Conservation (phyloP, 257 asterid species). For the Solanum chiquidenum region DNA sequence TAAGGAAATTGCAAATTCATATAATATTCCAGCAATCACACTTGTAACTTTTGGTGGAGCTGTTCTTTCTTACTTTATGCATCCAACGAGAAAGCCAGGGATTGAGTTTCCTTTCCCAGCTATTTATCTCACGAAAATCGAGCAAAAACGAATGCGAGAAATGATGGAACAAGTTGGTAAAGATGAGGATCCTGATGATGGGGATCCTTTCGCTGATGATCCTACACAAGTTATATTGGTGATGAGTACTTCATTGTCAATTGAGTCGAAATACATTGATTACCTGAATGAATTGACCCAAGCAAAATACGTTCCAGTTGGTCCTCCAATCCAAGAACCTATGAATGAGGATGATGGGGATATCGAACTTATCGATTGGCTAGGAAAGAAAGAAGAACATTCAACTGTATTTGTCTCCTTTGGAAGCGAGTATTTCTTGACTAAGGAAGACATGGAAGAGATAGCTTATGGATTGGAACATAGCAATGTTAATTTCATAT, state of each 20-base stretch:
- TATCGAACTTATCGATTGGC: background rate
- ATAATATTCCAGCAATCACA: background rate
- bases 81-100: background rate
- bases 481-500: background rate
- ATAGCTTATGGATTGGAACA: background rate
- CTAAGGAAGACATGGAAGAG: background rate
- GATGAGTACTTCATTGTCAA: background rate
- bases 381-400: background rate
- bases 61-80: background rate
- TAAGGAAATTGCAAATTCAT: background rate
- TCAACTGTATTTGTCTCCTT: background rate
- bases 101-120: background rate
- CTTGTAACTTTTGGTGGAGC: background rate
- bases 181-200: background rate
- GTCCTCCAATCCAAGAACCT: conserved; percentile 6
- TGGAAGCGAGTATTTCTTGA: background rate
- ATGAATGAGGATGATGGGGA: background rate
- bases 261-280: background rate
- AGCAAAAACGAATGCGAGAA: background rate
- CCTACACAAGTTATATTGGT: background rate
- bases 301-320: background rate
- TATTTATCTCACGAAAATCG: background rate
- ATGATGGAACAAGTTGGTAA: background rate
- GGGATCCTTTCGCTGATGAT: background rate
- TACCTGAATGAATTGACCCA: background rate